Conservation (phyloP, 345 rosid genomes). For the Lepidium sativum region DNA sequence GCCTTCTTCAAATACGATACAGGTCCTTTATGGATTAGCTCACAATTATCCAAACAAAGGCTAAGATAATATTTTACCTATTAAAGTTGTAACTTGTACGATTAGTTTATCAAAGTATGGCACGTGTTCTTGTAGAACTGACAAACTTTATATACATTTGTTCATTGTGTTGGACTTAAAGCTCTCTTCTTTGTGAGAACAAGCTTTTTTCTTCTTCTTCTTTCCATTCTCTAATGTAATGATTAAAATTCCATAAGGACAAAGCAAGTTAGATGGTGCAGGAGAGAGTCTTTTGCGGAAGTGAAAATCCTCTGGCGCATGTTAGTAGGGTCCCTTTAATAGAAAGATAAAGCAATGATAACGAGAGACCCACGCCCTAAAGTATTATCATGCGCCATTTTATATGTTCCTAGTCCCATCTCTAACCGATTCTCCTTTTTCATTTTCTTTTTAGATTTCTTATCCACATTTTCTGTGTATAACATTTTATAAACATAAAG, state of each 20-base stretch:
- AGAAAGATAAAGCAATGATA: neutral
- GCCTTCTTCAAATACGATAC: neutral
- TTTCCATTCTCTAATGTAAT: neutral
- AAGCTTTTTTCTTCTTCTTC: neutral
- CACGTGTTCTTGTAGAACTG: neutral
- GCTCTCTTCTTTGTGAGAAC: too few relatives aligned
- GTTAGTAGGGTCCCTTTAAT: slow-evolving; percentile 24
- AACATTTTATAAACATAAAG: neutral
- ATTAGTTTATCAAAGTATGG: too few relatives aligned
- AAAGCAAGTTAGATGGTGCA: slow-evolving; percentile 16
- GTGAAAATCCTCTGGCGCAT: slow-evolving; percentile 29
- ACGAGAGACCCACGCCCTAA: slow-evolving; percentile 17
- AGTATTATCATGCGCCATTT: slow-evolving; percentile 28
- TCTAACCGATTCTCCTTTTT: neutral
- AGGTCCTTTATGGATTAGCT: neutral
- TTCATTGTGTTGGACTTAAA: neutral
- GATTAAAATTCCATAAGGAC: neutral
- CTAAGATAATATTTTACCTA: too few relatives aligned
- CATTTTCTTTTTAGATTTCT: neutral
- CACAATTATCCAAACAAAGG: too few relatives aligned
- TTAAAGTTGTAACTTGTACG: too few relatives aligned
- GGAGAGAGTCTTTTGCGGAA: slow-evolving; percentile 6
- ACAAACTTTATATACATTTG: neutral
- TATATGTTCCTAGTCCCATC: slow-evolving; percentile 18
- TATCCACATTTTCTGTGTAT: neutral